Percentiles rank a stretch among this genome's conserved stretches.
Evolutionary conservation across 495 filamentous ascomycete species (phyloP).

Genomic region (Neurospora africana): DNA sequence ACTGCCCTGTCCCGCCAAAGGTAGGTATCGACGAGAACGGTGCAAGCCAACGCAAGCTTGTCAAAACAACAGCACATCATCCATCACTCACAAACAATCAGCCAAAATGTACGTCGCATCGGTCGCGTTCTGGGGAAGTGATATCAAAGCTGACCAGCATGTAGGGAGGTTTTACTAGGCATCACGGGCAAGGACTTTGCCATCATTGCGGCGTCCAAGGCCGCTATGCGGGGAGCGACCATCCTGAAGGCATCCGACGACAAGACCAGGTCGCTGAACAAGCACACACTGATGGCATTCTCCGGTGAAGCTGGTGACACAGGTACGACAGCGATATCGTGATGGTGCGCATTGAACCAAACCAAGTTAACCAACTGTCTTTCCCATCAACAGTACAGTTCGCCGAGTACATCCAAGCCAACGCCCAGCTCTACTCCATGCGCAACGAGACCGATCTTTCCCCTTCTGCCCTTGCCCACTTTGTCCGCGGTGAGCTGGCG

Average conservation of each 20-base stretch:
- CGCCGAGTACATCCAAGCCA: slow-evolving; percentile 97
- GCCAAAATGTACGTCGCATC: slow-evolving; percentile 24
- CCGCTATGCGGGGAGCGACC: slow-evolving; percentile 91
- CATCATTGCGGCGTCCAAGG: slow-evolving; percentile 93
- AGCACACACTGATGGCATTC: slow-evolving; percentile 92
- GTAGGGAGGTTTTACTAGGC: slow-evolving; percentile 93
- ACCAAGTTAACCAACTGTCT: not conserved
- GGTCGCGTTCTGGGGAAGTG: not conserved
- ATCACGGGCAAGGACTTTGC: slow-evolving; percentile 99
- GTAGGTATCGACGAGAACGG: not conserved
- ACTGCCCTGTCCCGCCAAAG: not conserved
- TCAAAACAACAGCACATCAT: not conserved
- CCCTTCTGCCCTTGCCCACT: slow-evolving; percentile 77
- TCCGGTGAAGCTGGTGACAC: slow-evolving; percentile 95
- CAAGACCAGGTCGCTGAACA: slow-evolving; percentile 85
- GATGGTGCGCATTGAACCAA: slow-evolving; percentile 2
- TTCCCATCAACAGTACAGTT: slow-evolving; percentile 68
- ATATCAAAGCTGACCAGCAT: slow-evolving; percentile 1
- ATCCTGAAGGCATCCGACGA: slow-evolving; percentile 94
- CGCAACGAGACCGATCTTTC: slow-evolving; percentile 87
- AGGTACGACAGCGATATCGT: slow-evolving; percentile 38
- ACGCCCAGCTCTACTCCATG: slow-evolving; percentile 96
- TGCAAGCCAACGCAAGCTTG: not conserved
- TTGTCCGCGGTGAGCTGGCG: slow-evolving; percentile 87
- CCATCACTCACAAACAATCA: not conserved